Conservation (phyloP, 2,329 filamentous ascomycete genomes). For the Byssochlamys sp. region DNA sequence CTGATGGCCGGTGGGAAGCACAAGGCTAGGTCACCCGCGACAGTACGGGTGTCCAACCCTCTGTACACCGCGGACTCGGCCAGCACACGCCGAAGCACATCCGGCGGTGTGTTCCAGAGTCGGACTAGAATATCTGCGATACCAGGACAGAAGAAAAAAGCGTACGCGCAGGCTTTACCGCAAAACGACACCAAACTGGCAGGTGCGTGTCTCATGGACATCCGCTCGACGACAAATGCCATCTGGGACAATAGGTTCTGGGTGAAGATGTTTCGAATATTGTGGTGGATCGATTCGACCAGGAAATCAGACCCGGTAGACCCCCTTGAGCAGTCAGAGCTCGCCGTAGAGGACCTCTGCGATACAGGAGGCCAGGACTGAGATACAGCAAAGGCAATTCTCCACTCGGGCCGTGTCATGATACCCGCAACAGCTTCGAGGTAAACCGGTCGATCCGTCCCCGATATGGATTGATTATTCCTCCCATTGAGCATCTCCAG, state of each 20-base stretch:
- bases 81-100: constrained; percentile 60
- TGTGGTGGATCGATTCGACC: constrained; percentile 71
- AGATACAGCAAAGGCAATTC: constrained; percentile 58
- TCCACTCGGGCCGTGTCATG: constrained; percentile 86
- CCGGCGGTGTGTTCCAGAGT: constrained; percentile 64
- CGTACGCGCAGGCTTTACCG: constrained; percentile 82
- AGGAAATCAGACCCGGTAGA: constrained; percentile 58
- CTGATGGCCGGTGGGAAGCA: constrained; percentile 61
- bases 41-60: constrained; percentile 37
- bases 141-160: constrained; percentile 84
- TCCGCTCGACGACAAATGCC: constrained; percentile 76
- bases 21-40: constrained; percentile 55
- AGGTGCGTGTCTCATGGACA: constrained; percentile 66
- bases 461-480: constrained; percentile 66
- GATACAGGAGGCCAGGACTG: constrained; percentile 21
- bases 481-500: constrained; percentile 71
- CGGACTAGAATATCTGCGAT: constrained; percentile 74
- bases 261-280: constrained; percentile 76
- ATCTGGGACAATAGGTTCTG: constrained; percentile 75
- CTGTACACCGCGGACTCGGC: constrained; percentile 58
- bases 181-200: constrained; percentile 72
- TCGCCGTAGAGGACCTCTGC: constrained; percentile 34
- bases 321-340: constrained; percentile 49
- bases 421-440: constrained; percentile 69
- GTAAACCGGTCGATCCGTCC: constrained; percentile 71